Base-by-base conservation (phyloP, 495 filamentous ascomycete genomes). In the Neurospora tetraspora region DNA sequence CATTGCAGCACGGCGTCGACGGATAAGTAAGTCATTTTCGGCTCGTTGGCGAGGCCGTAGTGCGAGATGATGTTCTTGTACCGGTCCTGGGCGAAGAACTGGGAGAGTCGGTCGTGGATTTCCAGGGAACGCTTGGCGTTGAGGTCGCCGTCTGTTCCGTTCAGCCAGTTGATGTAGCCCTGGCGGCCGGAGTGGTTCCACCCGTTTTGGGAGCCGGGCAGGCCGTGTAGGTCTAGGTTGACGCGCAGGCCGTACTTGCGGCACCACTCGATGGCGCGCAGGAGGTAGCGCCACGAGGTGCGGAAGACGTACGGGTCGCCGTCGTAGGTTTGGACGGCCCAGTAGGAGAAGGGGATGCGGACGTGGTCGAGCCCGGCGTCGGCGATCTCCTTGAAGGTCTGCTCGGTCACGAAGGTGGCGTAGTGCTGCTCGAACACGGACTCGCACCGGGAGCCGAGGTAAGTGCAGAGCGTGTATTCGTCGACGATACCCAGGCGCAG, bases 361-460 rank as follows among this genome's bases (percentile, higher is more conserved):
- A 99, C 92, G 80, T 99, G 96, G 80, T 99, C 96, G 14, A 99
- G 89, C 1, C 96, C 96, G 3, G 96, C 96, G 34, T 90, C 90
- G 39, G 86, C 86, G 73, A 99, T 98, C 38, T 94, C 91, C 31
- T 84, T 85, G 79, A 98, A 96, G 34, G 93, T 94, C 69, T 90
- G 83, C 77, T 96, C 92, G 1, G 87, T 92, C 34, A 97, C 89
- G 79, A 97, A 98, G 5, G 87, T 88, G 4, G 94, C 89, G 80
- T 99, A 98, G 81, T 99, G 96, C 76, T 91, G 88, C 76, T 99
- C 96, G 10, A 98, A 84, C 0, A 85, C 91, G 9, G 82, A 79
- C 16, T 87, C 86, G 16, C 90, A 87, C 23, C 80, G 78, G 8
- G 87, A 79, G 0, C 93, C 96, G 3, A 98, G 86, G 73, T 91